phyloP scores from a whole-genome alignment of 2,329 filamentous ascomycete genomes.

The Aureobasidium pullulans region DNA sequence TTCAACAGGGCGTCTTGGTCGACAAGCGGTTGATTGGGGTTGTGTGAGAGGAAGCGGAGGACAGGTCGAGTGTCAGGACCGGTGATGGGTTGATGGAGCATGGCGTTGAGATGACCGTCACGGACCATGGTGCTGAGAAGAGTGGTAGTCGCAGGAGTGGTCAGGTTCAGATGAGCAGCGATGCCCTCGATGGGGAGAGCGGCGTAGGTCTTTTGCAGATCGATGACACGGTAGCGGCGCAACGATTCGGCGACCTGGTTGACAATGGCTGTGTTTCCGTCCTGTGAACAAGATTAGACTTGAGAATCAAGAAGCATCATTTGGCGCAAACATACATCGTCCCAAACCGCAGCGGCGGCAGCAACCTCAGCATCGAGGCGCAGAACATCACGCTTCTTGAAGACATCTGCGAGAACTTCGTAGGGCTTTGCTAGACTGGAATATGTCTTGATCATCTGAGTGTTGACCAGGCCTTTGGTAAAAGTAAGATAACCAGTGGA shows the following conservation, averaged over 20 bases:
- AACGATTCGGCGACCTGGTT: constrained; percentile 62
- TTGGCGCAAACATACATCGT: constrained; percentile 40
- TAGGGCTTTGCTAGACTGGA: constrained; percentile 61
- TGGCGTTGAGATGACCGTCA: constrained; percentile 44
- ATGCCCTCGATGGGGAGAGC: constrained; percentile 52
- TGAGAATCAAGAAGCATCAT: background rate
- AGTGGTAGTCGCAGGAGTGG: constrained; percentile 45
- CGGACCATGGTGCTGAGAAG: constrained; percentile 48
- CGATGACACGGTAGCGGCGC: constrained; percentile 66
- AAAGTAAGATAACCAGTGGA: constrained; percentile 53
- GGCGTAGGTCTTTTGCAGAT: constrained; percentile 65
- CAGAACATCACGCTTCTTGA: constrained; percentile 51
- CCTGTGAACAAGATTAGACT: constrained; percentile 13
- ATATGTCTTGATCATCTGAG: constrained; percentile 49
- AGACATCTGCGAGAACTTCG: constrained; percentile 59
- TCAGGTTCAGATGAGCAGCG: constrained; percentile 42
- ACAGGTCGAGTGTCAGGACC: constrained; percentile 32
- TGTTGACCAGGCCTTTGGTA: constrained; percentile 51
- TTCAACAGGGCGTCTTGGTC: constrained; percentile 35
- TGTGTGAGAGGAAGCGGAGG: constrained; percentile 45
- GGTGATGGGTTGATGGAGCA: constrained; percentile 37
- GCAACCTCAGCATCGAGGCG: constrained; percentile 59
- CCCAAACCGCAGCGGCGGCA: constrained; percentile 41
- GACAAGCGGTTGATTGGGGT: constrained; percentile 1
- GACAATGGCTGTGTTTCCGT: constrained; percentile 63